Conservation (phyloP, 495 filamentous ascomycete species). For the Aspergillus indologenus region DNA sequence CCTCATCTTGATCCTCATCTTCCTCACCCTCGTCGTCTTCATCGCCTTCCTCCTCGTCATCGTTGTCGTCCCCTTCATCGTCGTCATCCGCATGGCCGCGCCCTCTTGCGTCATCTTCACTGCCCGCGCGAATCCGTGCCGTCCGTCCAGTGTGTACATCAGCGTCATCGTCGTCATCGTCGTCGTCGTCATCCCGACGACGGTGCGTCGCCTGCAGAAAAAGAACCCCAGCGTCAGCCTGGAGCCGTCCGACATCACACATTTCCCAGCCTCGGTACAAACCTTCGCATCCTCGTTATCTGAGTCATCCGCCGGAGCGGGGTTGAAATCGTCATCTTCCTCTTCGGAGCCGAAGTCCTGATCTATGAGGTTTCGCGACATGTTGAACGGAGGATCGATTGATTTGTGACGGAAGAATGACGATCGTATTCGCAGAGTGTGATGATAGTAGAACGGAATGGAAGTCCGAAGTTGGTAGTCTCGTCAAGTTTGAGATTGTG, state of each 20-base stretch:
- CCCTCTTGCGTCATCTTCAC: constrained; percentile 41
- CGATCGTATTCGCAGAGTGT: neutral
- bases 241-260: too few relatives aligned
- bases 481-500: too few relatives aligned
- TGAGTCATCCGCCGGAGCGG: constrained; percentile 62
- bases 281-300: constrained; percentile 61
- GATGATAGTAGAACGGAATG: neutral
- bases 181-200: constrained; percentile 44
- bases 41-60: constrained; percentile 46
- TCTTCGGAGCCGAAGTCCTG: constrained; percentile 68
- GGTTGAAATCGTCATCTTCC: constrained; percentile 82
- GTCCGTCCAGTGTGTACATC: constrained; percentile 34
- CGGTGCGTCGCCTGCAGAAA: constrained; percentile 34
- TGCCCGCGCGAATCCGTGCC: constrained; percentile 26
- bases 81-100: constrained; percentile 32
- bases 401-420: neutral
- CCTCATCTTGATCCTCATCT: constrained; percentile 41
- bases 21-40: constrained; percentile 27
- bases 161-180: constrained; percentile 50
- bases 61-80: constrained; percentile 32
- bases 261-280: constrained; percentile 14
- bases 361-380: constrained; percentile 52
- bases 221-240: constrained; percentile 23
- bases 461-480: neutral
- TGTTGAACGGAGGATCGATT: constrained; percentile 24